Conservation (phyloP, 1,139 yeast genomes). For the Kodamaea fungicola region DNA sequence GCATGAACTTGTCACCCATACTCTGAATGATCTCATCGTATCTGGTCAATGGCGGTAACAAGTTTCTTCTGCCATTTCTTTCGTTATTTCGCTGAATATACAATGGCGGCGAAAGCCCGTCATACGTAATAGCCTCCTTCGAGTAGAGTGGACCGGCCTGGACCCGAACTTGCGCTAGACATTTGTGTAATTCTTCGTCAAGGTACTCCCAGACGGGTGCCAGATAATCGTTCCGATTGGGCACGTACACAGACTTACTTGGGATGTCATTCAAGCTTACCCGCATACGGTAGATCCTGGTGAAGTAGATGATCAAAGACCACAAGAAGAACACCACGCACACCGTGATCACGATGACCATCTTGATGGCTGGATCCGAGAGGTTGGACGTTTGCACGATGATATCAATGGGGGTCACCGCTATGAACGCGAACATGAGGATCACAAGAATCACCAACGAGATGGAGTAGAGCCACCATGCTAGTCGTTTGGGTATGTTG, state of each 20-base stretch:
- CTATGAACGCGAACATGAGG: constrained; percentile 52
- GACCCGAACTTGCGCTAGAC: constrained; percentile 38
- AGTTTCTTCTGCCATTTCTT: constrained; percentile 23
- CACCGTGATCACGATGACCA: constrained; percentile 72
- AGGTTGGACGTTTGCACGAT: constrained; percentile 57
- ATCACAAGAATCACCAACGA: constrained; percentile 40
- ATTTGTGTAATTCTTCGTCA: constrained; percentile 42
- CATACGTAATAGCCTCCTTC: constrained; percentile 49
- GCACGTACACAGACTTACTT: constrained; percentile 57
- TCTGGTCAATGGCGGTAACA: constrained; percentile 54
- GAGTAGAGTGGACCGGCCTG: constrained; percentile 48
- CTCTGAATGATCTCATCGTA: constrained; percentile 64
- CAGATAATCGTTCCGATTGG: constrained; percentile 66
- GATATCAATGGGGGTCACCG: constrained; percentile 74
- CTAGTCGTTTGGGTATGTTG: constrained; percentile 34
- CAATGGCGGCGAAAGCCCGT: constrained; percentile 56
- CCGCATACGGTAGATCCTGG: constrained; percentile 57
- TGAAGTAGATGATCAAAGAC: constrained; percentile 44
- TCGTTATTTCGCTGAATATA: constrained; percentile 26
- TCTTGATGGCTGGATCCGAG: constrained; percentile 58
- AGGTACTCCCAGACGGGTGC: constrained; percentile 34
- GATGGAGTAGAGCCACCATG: constrained; percentile 53
- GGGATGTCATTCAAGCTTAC: constrained; percentile 74
- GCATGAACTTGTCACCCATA: constrained; percentile 48
- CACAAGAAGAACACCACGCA: constrained; percentile 58